A percentile compares a stretch with the other conserved stretches of the same genome.
These are phyloP conservation scores for Besnoitia besnoiti DNA, from an alignment of 169 alveolate genomes.

Conservation along the genomic window DNA sequence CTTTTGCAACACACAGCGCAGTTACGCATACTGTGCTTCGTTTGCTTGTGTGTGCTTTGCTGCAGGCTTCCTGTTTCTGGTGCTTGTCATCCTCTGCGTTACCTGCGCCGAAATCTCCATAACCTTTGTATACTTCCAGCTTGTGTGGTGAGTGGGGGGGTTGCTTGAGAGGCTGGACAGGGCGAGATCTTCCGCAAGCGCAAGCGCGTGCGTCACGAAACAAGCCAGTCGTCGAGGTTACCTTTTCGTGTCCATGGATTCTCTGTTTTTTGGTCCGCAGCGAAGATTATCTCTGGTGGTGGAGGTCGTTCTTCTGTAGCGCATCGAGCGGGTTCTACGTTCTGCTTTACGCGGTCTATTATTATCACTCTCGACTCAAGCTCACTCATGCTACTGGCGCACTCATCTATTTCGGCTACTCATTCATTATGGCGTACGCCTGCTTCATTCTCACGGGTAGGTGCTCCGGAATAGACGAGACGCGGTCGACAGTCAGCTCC, in stretches of 20 bases:
- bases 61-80: slow-evolving; percentile 70
- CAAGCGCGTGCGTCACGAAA: too few species aligned
- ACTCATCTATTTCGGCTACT: slow-evolving; percentile 83
- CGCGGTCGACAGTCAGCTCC: not conserved
- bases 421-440: slow-evolving; percentile 76
- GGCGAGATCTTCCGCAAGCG: too few species aligned
- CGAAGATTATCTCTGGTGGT: slow-evolving; percentile 88
- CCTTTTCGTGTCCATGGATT: too few species aligned
- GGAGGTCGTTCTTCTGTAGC: slow-evolving; percentile 81
- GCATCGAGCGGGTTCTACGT: slow-evolving; percentile 81
- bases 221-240: too few species aligned
- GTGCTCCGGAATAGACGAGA: not conserved
- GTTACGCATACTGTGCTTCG: slow-evolving; percentile 74
- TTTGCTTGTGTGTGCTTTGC: not conserved
- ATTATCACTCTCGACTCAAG: slow-evolving; percentile 73
- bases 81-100: slow-evolving; percentile 51
- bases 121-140: slow-evolving; percentile 56
- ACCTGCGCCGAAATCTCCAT: slow-evolving; percentile 64
- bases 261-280: slow-evolving; percentile 44
- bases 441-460: slow-evolving; percentile 84
- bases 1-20: slow-evolving; percentile 74
- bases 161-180: too few species aligned
- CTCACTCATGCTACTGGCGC: slow-evolving; percentile 80
- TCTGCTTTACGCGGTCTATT: slow-evolving; percentile 78
- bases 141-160: slow-evolving; percentile 32